A percentile compares a stretch with the other conserved stretches of the same genome.
Conservation (phyloP, 148 eudicot species). For the Dianthus caryophyllus region DNA sequence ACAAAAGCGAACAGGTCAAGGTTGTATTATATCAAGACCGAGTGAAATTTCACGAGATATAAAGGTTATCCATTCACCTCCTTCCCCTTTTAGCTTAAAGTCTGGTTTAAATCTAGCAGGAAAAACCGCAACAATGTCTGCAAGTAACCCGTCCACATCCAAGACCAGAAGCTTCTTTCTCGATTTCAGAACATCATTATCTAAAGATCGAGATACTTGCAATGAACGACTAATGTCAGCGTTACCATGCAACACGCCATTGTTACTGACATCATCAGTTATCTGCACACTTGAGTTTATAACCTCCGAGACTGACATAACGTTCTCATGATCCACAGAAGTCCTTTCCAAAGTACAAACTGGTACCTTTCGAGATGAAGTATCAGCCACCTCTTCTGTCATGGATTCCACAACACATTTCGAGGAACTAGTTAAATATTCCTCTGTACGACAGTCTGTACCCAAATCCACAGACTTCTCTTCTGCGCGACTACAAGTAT, state of each 20-base stretch:
- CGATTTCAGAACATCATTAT: constrained; percentile 9
- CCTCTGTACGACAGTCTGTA: too few species aligned
- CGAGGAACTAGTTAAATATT: constrained; percentile 1
- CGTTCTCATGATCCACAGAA: constrained; percentile 2
- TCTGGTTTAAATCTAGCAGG: constrained; percentile 32
- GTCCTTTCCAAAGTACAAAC: constrained; percentile 1
- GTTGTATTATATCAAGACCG: neutral
- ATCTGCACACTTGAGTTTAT: neutral
- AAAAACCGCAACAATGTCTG: constrained; percentile 37
- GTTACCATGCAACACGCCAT: constrained; percentile 18
- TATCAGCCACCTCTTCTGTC: constrained; percentile 9
- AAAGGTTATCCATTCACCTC: constrained; percentile 36
- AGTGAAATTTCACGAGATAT: constrained; percentile 14
- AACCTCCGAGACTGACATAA: constrained; percentile 7
- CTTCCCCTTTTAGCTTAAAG: constrained; percentile 38
- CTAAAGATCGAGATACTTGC: constrained; percentile 11
- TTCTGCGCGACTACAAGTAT: too few species aligned
- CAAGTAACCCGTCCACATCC: constrained; percentile 80
- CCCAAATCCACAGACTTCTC: too few species aligned
- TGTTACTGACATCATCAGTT: constrained; percentile 3
- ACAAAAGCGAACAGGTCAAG: constrained; percentile 1
- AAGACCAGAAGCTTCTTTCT: constrained; percentile 72
- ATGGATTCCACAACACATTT: neutral
- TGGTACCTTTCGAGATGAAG: neutral
- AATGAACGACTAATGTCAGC: constrained; percentile 12